phyloP scores from a whole-genome alignment of 208 protist genomes.

The Leishmania tropica region DNA sequence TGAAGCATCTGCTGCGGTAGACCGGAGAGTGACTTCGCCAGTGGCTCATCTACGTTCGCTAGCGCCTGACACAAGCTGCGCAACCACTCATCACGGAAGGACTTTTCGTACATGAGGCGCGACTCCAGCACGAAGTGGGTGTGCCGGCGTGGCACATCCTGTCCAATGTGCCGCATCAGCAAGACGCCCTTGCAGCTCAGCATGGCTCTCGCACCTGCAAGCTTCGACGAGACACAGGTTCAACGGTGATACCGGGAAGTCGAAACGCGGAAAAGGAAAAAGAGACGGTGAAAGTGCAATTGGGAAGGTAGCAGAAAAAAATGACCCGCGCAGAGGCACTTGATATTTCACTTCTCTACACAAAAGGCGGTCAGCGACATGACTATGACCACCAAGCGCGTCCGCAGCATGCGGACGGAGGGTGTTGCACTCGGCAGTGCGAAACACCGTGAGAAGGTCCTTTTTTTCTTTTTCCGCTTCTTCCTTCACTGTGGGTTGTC shows the following conservation, averaged over 20 bases:
- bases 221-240: neutral
- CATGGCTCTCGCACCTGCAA: slow-evolving; percentile 33
- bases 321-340: neutral
- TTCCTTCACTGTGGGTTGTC: neutral
- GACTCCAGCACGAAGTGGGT: slow-evolving; percentile 87
- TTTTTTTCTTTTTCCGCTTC: neutral
- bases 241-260: neutral
- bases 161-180: slow-evolving; percentile 84
- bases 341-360: neutral
- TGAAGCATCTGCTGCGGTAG: slow-evolving; percentile 82
- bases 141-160: slow-evolving; percentile 88
- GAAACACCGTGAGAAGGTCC: neutral
- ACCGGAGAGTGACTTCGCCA: slow-evolving; percentile 75
- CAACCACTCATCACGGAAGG: slow-evolving; percentile 91
- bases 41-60: slow-evolving; percentile 74
- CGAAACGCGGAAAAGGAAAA: neutral
- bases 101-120: slow-evolving; percentile 91
- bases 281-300: neutral
- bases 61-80: slow-evolving; percentile 80
- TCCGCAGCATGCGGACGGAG: neutral
- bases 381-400: neutral
- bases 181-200: slow-evolving; percentile 34
- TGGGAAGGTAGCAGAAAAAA: neutral
- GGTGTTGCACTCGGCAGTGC: neutral
- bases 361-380: neutral